Base-by-base conservation (phyloP, 371 early-diverging fungal species). In the Circinella umbellata region DNA sequence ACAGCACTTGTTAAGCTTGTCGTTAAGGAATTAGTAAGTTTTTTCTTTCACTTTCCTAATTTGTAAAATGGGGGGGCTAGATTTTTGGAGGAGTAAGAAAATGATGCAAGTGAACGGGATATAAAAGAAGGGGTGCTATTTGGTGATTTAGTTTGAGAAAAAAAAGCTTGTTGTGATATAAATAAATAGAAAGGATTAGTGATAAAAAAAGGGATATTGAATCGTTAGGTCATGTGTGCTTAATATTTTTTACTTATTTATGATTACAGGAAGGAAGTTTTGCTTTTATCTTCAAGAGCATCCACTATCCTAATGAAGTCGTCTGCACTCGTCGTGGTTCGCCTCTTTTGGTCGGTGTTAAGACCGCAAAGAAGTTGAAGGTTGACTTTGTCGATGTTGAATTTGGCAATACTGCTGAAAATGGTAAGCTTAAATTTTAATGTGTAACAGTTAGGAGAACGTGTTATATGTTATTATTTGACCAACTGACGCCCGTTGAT, bases 251-350 rank as follows among this genome's bases (percentile, higher is more conserved):
- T 42, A 35, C n/a, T 36, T 18, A 13, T n/a, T 38, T n/a, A 69
- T 47, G 47, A 47, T 69, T 83, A 34, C 27, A 61, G 82, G 96
- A 99, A 80, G 99, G 99, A 71, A 97, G 97, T 18, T 99, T 96
- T 85, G 98, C 99, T 63, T 91, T 99, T 77, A 91, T 98, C 80
- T 90, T 99, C 82, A 97, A 97, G 87, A 92, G 92, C 78, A 78
- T 86, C 36, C 91, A 94, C 80, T 98, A 86, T 83, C 98, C 98
- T 63, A 88, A 94, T 75, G 95, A 98, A 80, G 83, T 98, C 36
- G 93, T 99, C 65, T 98, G 96, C 64, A 93, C 97, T 46, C 93
- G 99, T 73, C 95, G 98, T 69, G 97, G 98, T 63, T 97, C 98
- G 13, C 99, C 99, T 57, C 89, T 99, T 54, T 86, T 99, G 51